These are phyloP conservation scores for Stenocarpella maydis DNA, from an alignment of 2,329 filamentous ascomycete genomes.

Conservation along the genomic window DNA sequence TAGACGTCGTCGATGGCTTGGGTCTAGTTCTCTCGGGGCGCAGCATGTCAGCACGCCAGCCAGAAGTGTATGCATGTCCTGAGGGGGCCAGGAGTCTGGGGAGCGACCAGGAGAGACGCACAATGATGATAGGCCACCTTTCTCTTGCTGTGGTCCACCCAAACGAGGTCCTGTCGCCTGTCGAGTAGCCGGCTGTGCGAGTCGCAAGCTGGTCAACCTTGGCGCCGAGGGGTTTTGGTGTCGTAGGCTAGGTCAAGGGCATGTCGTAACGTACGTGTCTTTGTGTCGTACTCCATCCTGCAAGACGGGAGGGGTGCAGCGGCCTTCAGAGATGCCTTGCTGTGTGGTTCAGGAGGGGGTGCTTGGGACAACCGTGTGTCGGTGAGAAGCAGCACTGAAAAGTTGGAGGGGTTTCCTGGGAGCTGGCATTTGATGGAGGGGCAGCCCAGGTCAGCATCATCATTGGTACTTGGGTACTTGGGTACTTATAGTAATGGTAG, in stretches of 20 bases:
- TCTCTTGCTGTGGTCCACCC: slow-evolving; percentile 84
- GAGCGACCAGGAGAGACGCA: slow-evolving; percentile 51
- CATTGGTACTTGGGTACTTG: too few relatives aligned
- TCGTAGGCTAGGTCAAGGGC: slow-evolving; percentile 1
- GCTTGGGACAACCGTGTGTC: background rate
- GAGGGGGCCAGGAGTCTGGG: background rate
- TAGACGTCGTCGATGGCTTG: slow-evolving; percentile 95
- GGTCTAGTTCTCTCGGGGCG: slow-evolving; percentile 64
- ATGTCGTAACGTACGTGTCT: slow-evolving; percentile 67
- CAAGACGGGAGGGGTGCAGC: background rate
- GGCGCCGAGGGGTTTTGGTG: slow-evolving; percentile 1
- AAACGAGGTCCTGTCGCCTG: slow-evolving; percentile 85
- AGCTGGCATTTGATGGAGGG: background rate
- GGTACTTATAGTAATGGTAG: background rate
- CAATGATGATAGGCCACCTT: slow-evolving; percentile 93
- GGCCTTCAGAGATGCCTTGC: background rate
- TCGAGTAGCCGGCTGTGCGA: slow-evolving; percentile 75
- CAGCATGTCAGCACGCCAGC: background rate
- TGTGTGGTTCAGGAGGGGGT: background rate
- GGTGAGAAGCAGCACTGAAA: background rate
- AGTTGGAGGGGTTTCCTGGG: background rate
- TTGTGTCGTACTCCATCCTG: slow-evolving; percentile 77
- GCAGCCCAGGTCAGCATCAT: background rate
- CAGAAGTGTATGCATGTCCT: background rate
- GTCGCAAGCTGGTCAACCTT: slow-evolving; percentile 24